phyloP scores from a whole-genome alignment of 2,329 filamentous ascomycete genomes.

The Penicillium sp. region DNA sequence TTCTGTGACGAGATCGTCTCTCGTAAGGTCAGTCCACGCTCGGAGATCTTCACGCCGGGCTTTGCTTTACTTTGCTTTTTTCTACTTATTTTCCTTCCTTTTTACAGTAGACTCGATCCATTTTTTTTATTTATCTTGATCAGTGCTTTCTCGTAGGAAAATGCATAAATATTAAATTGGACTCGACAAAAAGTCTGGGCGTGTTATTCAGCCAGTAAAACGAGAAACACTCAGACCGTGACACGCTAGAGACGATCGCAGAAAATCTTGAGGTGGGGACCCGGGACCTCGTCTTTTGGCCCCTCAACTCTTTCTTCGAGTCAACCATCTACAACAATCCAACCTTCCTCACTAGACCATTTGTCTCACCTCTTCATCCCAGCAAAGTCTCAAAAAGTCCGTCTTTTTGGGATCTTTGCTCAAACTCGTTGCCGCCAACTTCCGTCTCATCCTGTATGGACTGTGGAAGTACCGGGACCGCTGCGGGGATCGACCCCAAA shows the following conservation, averaged over 20 bases:
- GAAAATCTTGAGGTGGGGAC: conserved; percentile 31
- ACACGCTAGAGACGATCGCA: conserved; percentile 27
- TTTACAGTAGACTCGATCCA: background rate
- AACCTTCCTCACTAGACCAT: too few species aligned
- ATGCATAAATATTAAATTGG: too few species aligned
- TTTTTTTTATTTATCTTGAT: too few species aligned
- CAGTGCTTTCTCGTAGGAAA: too few species aligned
- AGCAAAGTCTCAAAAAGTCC: conserved; percentile 24
- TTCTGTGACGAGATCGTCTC: conserved; percentile 15
- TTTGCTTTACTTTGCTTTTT: background rate
- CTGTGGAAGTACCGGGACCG: conserved; percentile 37
- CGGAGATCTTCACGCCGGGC: conserved; percentile 11
- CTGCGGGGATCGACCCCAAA: conserved; percentile 46
- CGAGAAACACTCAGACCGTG: conserved; percentile 15
- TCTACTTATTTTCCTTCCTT: background rate
- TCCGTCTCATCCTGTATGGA: conserved; percentile 37
- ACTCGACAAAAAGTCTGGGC: too few species aligned
- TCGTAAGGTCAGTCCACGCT: conserved; percentile 20
- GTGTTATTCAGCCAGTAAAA: background rate
- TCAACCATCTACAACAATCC: conserved; percentile 1
- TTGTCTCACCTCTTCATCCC: background rate
- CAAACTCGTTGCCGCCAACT: conserved; percentile 17
- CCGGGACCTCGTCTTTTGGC: conserved; percentile 23
- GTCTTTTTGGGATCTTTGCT: conserved; percentile 29
- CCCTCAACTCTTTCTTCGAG: conserved; percentile 18